phyloP scores from a whole-genome alignment of 345 rosid genomes.

The Sapria himalayana region DNA sequence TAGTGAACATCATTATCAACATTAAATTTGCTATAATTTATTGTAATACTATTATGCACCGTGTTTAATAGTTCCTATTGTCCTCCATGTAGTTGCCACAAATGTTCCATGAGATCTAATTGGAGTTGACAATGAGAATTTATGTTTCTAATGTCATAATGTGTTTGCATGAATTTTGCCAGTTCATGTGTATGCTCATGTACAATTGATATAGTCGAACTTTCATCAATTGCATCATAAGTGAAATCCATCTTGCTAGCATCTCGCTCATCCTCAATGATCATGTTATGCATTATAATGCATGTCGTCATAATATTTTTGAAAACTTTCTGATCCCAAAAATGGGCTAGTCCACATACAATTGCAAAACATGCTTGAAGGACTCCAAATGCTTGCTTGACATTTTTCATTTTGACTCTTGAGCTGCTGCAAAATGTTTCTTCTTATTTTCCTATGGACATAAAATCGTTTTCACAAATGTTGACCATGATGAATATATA shows the following conservation, averaged over 20 bases:
- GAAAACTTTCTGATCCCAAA: background rate
- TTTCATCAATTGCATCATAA: background rate
- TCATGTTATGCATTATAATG: background rate
- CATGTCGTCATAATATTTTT: background rate
- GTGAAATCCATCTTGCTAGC: background rate
- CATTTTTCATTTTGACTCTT: background rate
- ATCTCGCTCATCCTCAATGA: background rate
- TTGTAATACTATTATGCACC: no score
- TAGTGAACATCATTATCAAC: no score
- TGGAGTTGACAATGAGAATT: background rate
- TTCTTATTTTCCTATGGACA: background rate
- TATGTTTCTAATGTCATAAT: background rate
- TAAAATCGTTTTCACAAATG: background rate
- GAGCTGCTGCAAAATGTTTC: background rate
- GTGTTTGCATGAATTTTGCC: background rate
- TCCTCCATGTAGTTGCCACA: background rate
- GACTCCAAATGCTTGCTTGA: no score
- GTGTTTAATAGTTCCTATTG: no score
- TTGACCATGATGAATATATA: background rate
- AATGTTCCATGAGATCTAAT: background rate
- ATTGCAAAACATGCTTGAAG: no score
- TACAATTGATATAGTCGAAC: background rate
- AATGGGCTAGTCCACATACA: background rate
- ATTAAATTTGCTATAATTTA: no score
- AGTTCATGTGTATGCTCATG: background rate